These are phyloP conservation scores for Heterococcus sp. DNA, from an alignment of 108 stramenopile species.

Conservation along the genomic window DNA sequence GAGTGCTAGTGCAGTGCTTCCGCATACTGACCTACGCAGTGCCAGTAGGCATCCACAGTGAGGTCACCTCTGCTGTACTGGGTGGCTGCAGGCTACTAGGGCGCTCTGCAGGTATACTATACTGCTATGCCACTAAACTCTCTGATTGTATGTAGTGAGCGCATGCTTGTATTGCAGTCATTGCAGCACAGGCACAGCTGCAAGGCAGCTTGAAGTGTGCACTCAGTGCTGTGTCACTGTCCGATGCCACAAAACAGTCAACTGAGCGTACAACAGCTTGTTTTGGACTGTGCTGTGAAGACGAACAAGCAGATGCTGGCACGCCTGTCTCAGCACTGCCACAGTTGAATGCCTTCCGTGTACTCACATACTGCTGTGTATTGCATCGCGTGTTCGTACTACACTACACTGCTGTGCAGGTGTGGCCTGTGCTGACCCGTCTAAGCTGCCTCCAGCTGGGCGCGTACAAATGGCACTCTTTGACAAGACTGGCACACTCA, in stretches of 20 bases:
- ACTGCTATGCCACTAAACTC: not conserved
- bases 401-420: slow-evolving; percentile 46
- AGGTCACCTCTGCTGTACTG: no score
- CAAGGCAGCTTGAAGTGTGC: not conserved
- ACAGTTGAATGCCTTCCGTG: not conserved
- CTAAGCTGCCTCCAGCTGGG: slow-evolving; percentile 70
- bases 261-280: not conserved
- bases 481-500: slow-evolving; percentile 70
- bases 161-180: not conserved
- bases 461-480: slow-evolving; percentile 68
- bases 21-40: slow-evolving; percentile 84
- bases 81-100: no score
- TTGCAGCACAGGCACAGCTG: not conserved
- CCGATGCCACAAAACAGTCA: not conserved
- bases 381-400: not conserved
- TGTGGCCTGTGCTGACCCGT: slow-evolving; percentile 68
- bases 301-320: not conserved
- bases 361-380: not conserved
- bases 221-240: not conserved
- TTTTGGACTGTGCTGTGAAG: not conserved
- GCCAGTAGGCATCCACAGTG: slow-evolving; percentile 90
- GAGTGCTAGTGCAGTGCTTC: slow-evolving; percentile 22
- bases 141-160: not conserved
- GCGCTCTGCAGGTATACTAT: slow-evolving; percentile 53
- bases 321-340: not conserved